These are phyloP conservation scores for Cyberlindnera mrakii DNA, from an alignment of 805 yeast genomes.

Conservation along the genomic window DNA sequence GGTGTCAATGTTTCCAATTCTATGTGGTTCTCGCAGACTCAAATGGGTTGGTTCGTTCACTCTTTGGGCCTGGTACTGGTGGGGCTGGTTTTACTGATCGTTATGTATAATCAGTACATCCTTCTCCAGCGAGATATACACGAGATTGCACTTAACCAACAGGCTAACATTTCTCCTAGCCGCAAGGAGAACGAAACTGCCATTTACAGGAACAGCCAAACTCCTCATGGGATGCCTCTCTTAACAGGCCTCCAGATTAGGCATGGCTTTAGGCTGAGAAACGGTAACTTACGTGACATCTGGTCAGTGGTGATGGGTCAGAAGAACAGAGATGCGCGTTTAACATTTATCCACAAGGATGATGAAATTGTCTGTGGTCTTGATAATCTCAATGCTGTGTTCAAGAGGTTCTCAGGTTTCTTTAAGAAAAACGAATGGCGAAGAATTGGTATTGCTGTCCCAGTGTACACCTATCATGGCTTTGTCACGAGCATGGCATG, in stretches of 20 bases:
- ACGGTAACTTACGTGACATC: constrained; percentile 70
- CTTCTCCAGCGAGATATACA: constrained; percentile 45
- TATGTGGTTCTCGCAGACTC: too few relatives aligned
- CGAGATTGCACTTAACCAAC: constrained; percentile 52
- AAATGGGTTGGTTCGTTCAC: background rate
- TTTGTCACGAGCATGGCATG: constrained; percentile 38
- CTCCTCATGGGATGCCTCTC: constrained; percentile 66
- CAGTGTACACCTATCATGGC: constrained; percentile 27
- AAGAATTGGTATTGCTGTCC: constrained; percentile 25
- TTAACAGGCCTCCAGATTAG: constrained; percentile 65
- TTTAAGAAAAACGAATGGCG: constrained; percentile 12
- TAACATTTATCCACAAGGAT: constrained; percentile 21
- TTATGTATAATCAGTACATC: constrained; percentile 19
- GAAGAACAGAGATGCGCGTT: constrained; percentile 15
- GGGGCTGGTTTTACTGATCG: background rate
- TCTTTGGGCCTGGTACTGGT: background rate
- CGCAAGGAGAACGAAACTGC: constrained; percentile 70
- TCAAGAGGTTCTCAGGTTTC: constrained; percentile 20
- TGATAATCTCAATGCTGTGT: constrained; percentile 26
- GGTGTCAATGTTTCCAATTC: too few relatives aligned
- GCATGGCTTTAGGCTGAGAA: constrained; percentile 57
- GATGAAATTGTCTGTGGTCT: constrained; percentile 10
- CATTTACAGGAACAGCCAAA: constrained; percentile 64
- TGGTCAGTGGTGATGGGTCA: constrained; percentile 50
- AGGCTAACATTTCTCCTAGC: constrained; percentile 59